Percentiles rank a stretch among this genome's conserved stretches.
Evolutionary conservation across 2,329 filamentous ascomycete species (phyloP).

Genomic region (Leptographium lundbergii): DNA sequence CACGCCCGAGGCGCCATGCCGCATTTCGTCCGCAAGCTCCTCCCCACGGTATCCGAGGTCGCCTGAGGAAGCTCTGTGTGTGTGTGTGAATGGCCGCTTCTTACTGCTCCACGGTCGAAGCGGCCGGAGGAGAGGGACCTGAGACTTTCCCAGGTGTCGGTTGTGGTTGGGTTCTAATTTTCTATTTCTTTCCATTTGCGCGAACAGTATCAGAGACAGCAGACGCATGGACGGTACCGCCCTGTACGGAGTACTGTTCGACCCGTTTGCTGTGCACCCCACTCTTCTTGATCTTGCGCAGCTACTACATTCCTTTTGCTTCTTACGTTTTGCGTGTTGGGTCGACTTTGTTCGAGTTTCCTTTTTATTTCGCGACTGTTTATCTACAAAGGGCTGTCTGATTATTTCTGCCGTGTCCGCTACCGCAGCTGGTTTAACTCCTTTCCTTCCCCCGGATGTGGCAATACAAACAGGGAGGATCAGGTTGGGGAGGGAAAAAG

Average conservation of each 20-base stretch:
- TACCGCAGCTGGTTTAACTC: not conserved
- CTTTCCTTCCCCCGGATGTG: not conserved
- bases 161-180: not conserved
- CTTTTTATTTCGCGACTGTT: not conserved
- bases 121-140: not conserved
- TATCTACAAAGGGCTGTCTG: not conserved
- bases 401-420: not conserved
- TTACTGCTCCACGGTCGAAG: not conserved
- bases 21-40: conserved; percentile 23
- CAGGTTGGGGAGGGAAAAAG: not conserved
- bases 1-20: conserved; percentile 23
- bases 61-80: not conserved
- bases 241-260: not conserved
- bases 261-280: not conserved
- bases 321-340: not conserved
- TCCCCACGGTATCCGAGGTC: conserved; percentile 20
- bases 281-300: not conserved
- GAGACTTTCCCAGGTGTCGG: not conserved
- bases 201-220: not conserved
- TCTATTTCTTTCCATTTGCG: not conserved
- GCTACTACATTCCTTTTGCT: not conserved
- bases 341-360: not conserved
- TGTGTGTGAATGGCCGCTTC: not conserved
- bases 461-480: not conserved
- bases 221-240: not conserved